A percentile compares a stretch with the other conserved stretches of the same genome.
These are phyloP conservation scores for Ceratobasidium sp. DNA, from an alignment of 1,284 basidiomycete species.

Conservation along the genomic window DNA sequence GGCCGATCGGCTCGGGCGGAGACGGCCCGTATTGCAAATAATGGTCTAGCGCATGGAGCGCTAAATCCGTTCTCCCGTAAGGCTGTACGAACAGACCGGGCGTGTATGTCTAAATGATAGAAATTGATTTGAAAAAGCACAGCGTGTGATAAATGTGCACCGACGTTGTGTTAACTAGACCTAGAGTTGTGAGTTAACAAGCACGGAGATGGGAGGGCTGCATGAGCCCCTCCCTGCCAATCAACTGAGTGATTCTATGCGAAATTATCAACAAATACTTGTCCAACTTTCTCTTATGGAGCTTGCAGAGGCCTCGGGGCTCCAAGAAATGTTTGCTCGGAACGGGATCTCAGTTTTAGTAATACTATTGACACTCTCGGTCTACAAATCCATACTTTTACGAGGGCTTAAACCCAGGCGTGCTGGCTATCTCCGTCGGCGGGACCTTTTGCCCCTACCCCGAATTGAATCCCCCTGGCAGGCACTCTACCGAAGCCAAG, in stretches of 20 bases:
- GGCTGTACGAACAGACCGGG: neutral
- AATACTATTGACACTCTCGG: neutral
- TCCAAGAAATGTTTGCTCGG: neutral
- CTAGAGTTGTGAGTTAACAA: too few relatives aligned
- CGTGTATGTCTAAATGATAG: too few relatives aligned
- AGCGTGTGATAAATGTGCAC: too few relatives aligned
- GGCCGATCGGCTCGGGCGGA: neutral
- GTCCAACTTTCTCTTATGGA: neutral
- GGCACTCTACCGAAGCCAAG: neutral
- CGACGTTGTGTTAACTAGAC: too few relatives aligned
- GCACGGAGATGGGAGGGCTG: too few relatives aligned
- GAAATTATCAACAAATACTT: neutral
- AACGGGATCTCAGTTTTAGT: neutral
- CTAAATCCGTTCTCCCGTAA: neutral
- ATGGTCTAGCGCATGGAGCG: neutral
- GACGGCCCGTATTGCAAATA: neutral
- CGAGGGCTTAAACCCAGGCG: neutral
- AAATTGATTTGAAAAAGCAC: too few relatives aligned
- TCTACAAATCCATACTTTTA: neutral
- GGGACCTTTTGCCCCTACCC: neutral
- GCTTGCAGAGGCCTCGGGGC: neutral
- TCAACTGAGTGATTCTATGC: neutral
- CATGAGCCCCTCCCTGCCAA: too few relatives aligned
- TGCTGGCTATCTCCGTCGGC: neutral
- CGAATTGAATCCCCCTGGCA: neutral